Conservation (phyloP, 192 early-diverging fungal species). For the Cladochytrium replicatum region DNA sequence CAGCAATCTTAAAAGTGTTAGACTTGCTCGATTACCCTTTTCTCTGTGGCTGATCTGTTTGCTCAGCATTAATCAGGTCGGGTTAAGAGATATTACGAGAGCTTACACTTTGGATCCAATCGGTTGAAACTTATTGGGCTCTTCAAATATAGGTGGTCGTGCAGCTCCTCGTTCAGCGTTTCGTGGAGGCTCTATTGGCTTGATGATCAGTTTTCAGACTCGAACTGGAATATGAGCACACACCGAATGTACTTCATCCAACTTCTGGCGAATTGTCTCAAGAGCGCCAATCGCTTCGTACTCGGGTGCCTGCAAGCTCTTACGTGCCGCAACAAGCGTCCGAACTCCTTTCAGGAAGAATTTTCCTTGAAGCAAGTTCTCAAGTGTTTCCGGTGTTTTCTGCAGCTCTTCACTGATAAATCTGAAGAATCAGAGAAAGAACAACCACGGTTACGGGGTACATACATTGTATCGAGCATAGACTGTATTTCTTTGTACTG, state of each 20-base stretch:
- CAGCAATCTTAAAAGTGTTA: constrained; percentile 3
- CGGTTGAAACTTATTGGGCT: constrained; percentile 33
- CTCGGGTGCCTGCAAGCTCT: constrained; percentile 26
- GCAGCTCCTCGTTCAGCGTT: constrained; percentile 43
- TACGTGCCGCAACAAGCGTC: constrained; percentile 22
- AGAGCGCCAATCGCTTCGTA: constrained; percentile 44
- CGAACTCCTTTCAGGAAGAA: constrained; percentile 40
- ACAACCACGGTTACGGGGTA: not conserved
- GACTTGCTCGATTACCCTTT: constrained; percentile 4
- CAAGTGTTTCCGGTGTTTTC: constrained; percentile 32
- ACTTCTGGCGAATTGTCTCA: constrained; percentile 23
- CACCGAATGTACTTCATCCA: constrained; percentile 29
- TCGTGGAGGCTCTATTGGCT: constrained; percentile 29
- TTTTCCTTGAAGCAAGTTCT: constrained; percentile 34
- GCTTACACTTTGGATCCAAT: constrained; percentile 17
- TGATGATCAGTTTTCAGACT: not conserved
- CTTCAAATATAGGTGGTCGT: constrained; percentile 50
- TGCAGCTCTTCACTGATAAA: constrained; percentile 38
- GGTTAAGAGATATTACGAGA: constrained; percentile 7
- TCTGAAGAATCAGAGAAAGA: constrained; percentile 6
- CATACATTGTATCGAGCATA: constrained; percentile 41
- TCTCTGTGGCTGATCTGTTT: not conserved
- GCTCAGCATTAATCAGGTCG: not conserved
- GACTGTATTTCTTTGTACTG: constrained; percentile 49
- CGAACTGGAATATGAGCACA: constrained; percentile 2